These are phyloP conservation scores for Thalassia testudinum DNA, from an alignment of 116 monocot species.

Conservation along the genomic window DNA sequence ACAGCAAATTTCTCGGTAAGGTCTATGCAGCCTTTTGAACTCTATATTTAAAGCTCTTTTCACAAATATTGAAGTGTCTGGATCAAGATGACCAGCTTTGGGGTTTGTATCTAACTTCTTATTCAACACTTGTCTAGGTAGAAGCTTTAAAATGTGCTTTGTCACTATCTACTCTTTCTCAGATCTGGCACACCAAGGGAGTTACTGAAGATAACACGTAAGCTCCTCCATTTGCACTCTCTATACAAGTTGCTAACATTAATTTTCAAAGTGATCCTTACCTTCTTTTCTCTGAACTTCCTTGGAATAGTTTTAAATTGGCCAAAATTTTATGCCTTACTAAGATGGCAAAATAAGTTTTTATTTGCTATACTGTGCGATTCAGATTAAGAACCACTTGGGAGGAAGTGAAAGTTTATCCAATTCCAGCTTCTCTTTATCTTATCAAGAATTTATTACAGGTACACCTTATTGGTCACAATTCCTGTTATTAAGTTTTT, in stretches of 20 bases:
- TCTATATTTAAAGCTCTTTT: background rate
- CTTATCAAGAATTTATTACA: conserved; percentile 70
- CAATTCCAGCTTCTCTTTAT: conserved; percentile 72
- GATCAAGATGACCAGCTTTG: too few relatives aligned
- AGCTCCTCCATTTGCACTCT: too few relatives aligned
- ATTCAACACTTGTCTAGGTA: conserved; percentile 29
- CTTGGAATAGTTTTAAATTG: too few relatives aligned
- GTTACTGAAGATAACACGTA: conserved; percentile 76
- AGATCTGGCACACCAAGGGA: conserved; percentile 80
- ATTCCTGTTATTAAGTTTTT: too few relatives aligned
- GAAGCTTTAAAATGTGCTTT: conserved; percentile 88
- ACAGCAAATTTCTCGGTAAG: conserved; percentile 89
- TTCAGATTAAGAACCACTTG: conserved; percentile 47
- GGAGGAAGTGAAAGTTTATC: conserved; percentile 65
- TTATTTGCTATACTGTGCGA: background rate
- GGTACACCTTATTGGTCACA: conserved; percentile 25
- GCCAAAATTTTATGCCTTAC: too few relatives aligned
- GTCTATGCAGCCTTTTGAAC: background rate
- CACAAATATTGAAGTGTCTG: too few relatives aligned
- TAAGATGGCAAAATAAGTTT: background rate
- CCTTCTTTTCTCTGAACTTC: too few relatives aligned
- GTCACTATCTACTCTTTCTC: conserved; percentile 62
- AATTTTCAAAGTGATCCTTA: too few relatives aligned
- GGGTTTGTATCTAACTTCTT: background rate
- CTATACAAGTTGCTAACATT: too few relatives aligned